Base-by-base conservation (phyloP, 2,329 filamentous ascomycete species). In the Didymella segeticola region DNA sequence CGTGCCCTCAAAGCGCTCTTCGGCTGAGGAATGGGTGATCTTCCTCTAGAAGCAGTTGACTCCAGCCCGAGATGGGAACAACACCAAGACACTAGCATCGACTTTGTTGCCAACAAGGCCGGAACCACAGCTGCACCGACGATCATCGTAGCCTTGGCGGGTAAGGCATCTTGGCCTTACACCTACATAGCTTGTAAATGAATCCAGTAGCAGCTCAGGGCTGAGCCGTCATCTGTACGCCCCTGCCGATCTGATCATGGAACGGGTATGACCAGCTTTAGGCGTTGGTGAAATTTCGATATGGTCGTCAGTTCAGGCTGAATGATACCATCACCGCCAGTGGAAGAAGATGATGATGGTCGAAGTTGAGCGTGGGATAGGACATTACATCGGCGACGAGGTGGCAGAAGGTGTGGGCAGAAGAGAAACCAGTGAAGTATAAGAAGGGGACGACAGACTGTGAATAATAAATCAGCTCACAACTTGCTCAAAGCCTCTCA, bases 401-500 rank as follows among this genome's bases (percentile, higher is more conserved):
- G 14, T 12, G 15, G 17, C 25, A 39, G 34, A 20, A 2, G 10
- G n/a, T 10, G 5, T 10, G 25, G n/a, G 26, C 17, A 10, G 31
- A 22, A 17, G 26, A 23, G n/a, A n/a, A 3, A 46, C 9, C 22
- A 48, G 22, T 19, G 22, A 41, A 46, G 31, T 67, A 69, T 68
- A 69, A 69, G 60, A 63, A 64, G 17, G 29, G 51, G 33, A 10
- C 29, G 12, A 5, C 36, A 27, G 23, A 43, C 39, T 33, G 10
- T 15, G n/a, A 46, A 54, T 47, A 20, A 30, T 30, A 55, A 69
- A 63, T 46, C 54, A 62, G 58, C 63, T 64, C 63, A 66, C 49
- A 63, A 63, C 53, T 56, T 66, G 57, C 64, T 66, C 66, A 67
- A 65, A 66, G 45, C 50, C 45, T 57, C 60, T 66, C 59, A 57